Percentiles rank a stretch among this genome's conserved stretches.
Conservation (phyloP, 495 filamentous ascomycete genomes). For the Pseudoneurospora amorphoporcata region DNA sequence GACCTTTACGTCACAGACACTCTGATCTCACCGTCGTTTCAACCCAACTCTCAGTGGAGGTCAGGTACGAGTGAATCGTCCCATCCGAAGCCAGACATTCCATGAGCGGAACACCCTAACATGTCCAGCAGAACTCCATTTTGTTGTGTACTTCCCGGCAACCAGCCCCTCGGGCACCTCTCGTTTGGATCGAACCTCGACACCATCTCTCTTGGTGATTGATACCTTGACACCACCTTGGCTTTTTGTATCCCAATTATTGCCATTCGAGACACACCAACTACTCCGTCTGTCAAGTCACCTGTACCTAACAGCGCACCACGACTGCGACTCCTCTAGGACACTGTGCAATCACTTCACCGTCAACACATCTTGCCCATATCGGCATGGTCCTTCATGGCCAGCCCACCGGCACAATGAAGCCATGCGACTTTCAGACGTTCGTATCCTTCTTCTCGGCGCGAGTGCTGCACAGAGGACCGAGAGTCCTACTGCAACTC, state of each 20-base stretch:
- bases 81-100: not conserved
- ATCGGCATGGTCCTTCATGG: constrained; percentile 6
- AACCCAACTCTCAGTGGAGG: not conserved
- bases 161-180: not conserved
- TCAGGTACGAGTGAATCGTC: not conserved
- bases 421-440: not conserved
- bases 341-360: not conserved
- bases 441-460: constrained; percentile 11
- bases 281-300: not conserved
- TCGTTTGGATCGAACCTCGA: not conserved
- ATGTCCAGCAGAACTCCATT: not conserved
- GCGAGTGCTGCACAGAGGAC: constrained; percentile 14
- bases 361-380: not conserved
- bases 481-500: constrained; percentile 16
- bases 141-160: not conserved
- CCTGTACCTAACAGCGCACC: not conserved
- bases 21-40: not conserved
- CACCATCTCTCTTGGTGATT: too few relatives aligned
- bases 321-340: not conserved
- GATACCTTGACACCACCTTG: not conserved
- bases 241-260: not conserved
- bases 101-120: not conserved
- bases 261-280: not conserved
- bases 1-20: not conserved
- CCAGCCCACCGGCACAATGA: not conserved